Conservation (phyloP, 129 eudicot species). For the Mikania micrantha region DNA sequence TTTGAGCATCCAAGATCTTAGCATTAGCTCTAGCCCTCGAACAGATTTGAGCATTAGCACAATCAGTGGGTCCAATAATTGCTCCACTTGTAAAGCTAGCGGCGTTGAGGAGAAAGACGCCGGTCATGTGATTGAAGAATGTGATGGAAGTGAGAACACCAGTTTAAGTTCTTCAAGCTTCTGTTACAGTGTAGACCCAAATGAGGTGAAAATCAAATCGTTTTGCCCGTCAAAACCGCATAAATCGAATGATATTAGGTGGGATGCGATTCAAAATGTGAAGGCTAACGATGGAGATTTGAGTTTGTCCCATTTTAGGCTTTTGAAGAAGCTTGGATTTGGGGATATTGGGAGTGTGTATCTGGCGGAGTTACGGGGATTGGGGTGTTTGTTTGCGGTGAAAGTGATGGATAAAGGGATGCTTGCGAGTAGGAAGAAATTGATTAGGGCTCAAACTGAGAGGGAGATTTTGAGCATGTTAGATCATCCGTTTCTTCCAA, state of each 20-base stretch:
- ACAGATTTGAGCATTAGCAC: constrained; percentile 45
- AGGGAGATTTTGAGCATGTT: constrained; percentile 76
- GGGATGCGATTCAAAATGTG: constrained; percentile 80
- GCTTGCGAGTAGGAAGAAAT: constrained; percentile 80
- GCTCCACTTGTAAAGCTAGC: constrained; percentile 38
- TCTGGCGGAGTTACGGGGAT: constrained; percentile 80
- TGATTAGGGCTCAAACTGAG: constrained; percentile 87
- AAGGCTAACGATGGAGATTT: constrained; percentile 61
- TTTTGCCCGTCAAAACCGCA: constrained; percentile 67
- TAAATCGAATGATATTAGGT: constrained; percentile 64
- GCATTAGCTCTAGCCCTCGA: constrained; percentile 40
- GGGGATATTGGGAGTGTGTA: constrained; percentile 98
- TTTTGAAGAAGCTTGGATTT: constrained; percentile 88
- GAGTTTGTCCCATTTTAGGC: constrained; percentile 81
- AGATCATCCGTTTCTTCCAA: constrained; percentile 94
- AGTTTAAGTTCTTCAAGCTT: constrained; percentile 67
- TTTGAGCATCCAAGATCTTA: constrained; percentile 45
- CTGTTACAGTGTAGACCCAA: constrained; percentile 37
- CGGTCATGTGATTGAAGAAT: constrained; percentile 19
- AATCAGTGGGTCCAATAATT: constrained; percentile 29
- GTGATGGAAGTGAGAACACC: constrained; percentile 52
- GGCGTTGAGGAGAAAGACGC: constrained; percentile 27
- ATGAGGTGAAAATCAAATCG: constrained; percentile 44
- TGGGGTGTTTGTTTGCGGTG: constrained; percentile 81
- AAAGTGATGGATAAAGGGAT: constrained; percentile 96